phyloP scores from a whole-genome alignment of 345 rosid genomes.

The Orychophragmus violaceus region DNA sequence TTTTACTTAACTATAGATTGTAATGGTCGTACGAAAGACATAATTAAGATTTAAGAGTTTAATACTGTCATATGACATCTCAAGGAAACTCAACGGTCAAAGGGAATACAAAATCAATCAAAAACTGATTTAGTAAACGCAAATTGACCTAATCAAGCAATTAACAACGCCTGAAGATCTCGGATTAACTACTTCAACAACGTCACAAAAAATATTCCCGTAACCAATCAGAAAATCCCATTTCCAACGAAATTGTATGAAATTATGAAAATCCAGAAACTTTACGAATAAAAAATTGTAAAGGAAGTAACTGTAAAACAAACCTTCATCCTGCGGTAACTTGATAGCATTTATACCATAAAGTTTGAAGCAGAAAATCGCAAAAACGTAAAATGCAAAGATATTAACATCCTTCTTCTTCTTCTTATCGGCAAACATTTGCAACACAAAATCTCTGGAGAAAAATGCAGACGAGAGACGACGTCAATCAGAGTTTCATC shows the following conservation, averaged over 20 bases:
- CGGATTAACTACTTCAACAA: not conserved
- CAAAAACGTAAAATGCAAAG: slow-evolving; percentile 33
- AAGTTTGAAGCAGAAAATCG: slow-evolving; percentile 38
- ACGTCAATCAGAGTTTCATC: slow-evolving; percentile 1
- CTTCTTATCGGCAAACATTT: slow-evolving; percentile 29
- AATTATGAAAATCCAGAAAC: not conserved
- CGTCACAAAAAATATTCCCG: not conserved
- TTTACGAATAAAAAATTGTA: not conserved
- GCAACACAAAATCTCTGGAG: not conserved
- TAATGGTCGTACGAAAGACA: not conserved
- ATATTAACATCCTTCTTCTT: slow-evolving; percentile 8
- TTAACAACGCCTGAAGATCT: not conserved
- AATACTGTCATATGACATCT: not conserved
- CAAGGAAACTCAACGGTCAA: slow-evolving; percentile 2
- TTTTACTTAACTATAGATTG: not conserved
- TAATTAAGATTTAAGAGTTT: not conserved
- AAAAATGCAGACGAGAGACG: not conserved
- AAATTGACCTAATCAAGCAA: not conserved
- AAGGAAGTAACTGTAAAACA: slow-evolving; percentile 14
- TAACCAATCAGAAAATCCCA: not conserved
- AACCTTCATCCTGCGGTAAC: slow-evolving; percentile 57
- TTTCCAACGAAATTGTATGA: not conserved
- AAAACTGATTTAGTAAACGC: not conserved
- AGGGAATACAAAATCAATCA: not conserved
- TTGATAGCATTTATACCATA: slow-evolving; percentile 31